Base-by-base conservation (phyloP, 257 asterid species). In the Cordia subcordata region DNA sequence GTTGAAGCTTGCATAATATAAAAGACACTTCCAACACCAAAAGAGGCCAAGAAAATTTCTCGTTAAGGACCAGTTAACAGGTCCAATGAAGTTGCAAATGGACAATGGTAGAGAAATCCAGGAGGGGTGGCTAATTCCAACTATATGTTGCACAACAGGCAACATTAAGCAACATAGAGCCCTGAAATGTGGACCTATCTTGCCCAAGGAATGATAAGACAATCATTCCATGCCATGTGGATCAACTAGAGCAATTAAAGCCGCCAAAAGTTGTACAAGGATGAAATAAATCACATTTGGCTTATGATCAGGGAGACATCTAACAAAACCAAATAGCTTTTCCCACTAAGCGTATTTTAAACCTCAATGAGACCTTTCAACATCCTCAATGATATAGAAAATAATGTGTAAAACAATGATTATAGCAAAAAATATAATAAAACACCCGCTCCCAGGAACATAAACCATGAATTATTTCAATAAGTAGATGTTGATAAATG, bases 81-180 rank as follows among this genome's bases (percentile, higher is more conserved):
- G 57, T 22, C 70, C 70, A 65, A 56, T 35, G 49, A 63, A 65
- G 51, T 54, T 65, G 56, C 63, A 65, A 56, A 65, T 53, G 42
- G 56, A 65, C 56, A 55, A 65, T 65, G 70, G 70, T 27, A 56
- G 39, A 56, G 63, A 56, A 56, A 65, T 37, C 70, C 70, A 65
- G 14, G 70, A 65, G 16, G 63, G 62, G 51, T 17, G 49, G 70
- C 70, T 65, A 56, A 65, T 65, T 46, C 70, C 70, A 44, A 46
- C 57, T n/a, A 56, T 42, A 61, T 56, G 49, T 50, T 65, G 70
- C 47, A 65, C 63, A n/a, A 17, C 44, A 46, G 70, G 70, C 49
- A 56, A 21, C 38, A 65, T 35, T 18, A 65, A 46, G 70, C 53
- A 56, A 35, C 57, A 57, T 16, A 15, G 8, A 33, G 46, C 45